phyloP scores from a whole-genome alignment of 306 rosid species.

The Vigna nakashimae region DNA sequence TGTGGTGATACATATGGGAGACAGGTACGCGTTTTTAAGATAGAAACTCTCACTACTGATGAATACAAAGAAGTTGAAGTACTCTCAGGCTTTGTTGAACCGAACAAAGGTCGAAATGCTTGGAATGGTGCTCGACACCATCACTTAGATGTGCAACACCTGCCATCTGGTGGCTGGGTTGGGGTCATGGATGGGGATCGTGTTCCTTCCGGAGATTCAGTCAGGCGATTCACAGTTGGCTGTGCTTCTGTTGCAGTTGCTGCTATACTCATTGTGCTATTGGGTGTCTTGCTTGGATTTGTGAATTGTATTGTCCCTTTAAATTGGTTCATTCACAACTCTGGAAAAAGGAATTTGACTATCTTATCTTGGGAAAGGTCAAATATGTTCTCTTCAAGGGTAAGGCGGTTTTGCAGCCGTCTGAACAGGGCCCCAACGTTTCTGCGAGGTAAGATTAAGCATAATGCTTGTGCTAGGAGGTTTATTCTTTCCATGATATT shows the following conservation, averaged over 20 bases:
- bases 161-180: constrained; percentile 87
- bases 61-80: constrained; percentile 88
- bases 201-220: constrained; percentile 89
- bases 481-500: constrained; percentile 70
- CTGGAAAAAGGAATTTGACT: constrained; percentile 67
- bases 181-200: constrained; percentile 98
- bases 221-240: constrained; percentile 75
- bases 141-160: constrained; percentile 87
- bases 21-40: constrained; percentile 73
- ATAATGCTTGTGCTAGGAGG: constrained; percentile 79
- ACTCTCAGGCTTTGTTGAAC: constrained; percentile 63
- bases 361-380: constrained; percentile 76
- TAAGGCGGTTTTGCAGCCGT: constrained; percentile 84
- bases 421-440: constrained; percentile 73
- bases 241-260: constrained; percentile 71
- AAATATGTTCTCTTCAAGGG: constrained; percentile 60
- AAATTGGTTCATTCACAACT: constrained; percentile 68
- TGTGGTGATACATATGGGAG: constrained; percentile 95
- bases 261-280: constrained; percentile 66
- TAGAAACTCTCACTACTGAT: constrained; percentile 73
- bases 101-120: constrained; percentile 86
- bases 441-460: constrained; percentile 78
- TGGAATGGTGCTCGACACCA: constrained; percentile 98
- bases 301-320: constrained; percentile 88
- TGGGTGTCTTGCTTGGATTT: constrained; percentile 83